Evolutionary conservation across 176 grass and related monocot species (phyloP).

Genomic region (Thinopyrum elongatum): DNA sequence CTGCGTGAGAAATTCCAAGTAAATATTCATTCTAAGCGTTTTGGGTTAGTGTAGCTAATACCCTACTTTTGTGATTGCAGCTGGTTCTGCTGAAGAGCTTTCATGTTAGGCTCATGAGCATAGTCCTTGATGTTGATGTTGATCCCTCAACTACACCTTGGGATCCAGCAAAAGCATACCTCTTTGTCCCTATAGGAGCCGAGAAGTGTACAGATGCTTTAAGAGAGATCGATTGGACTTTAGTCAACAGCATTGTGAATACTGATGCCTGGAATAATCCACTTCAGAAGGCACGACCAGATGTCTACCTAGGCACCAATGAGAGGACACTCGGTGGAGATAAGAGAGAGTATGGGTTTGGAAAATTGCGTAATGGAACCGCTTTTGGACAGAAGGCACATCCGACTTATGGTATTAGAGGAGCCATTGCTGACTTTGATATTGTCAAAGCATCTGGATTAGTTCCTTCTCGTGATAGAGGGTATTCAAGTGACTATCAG

Average conservation of each 20-base stretch:
- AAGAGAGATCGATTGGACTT: conserved; percentile 85
- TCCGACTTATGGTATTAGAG: conserved; percentile 97
- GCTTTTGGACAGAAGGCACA: conserved; percentile 88
- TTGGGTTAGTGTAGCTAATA: conserved; percentile 37
- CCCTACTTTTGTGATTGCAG: conserved; percentile 49
- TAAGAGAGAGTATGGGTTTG: conserved; percentile 96
- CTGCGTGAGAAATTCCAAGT: not conserved
- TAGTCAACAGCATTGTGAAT: conserved; percentile 79
- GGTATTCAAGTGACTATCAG: conserved; percentile 37
- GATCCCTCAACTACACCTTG: conserved; percentile 97
- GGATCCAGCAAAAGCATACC: conserved; percentile 96
- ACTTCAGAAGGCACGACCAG: conserved; percentile 91
- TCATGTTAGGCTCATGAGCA: conserved; percentile 99
- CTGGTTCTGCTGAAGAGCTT: conserved; percentile 92
- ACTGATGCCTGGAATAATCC: conserved; percentile 94
- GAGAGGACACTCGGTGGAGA: conserved; percentile 96
- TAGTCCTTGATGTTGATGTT: conserved; percentile 95
- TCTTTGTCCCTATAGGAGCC: conserved; percentile 72
- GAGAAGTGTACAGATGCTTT: conserved; percentile 54
- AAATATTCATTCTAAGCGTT: not conserved
- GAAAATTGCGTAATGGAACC: conserved; percentile 78
- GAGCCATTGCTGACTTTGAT: conserved; percentile 93
- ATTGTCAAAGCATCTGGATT: conserved; percentile 98
- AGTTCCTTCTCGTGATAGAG: conserved; percentile 67
- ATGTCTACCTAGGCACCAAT: conserved; percentile 95